phyloP scores from a whole-genome alignment of 2,329 filamentous ascomycete species.

The Colletotrichum orchidophilum region DNA sequence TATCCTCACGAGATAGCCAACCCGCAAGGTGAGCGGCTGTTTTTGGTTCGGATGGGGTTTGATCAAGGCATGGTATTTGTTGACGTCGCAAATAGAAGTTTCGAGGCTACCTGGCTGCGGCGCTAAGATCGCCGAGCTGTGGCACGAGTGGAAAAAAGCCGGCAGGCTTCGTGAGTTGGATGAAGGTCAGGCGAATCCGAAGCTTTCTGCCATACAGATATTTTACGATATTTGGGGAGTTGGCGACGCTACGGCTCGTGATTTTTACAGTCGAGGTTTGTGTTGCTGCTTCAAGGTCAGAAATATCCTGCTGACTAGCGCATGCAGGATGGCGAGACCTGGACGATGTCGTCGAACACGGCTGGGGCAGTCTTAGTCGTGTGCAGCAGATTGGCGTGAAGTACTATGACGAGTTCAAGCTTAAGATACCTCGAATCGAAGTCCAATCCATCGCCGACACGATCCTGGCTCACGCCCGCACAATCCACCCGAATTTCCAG shows the following conservation, averaged over 20 bases:
- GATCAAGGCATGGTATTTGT: background rate
- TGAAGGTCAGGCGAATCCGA: slow-evolving; percentile 70
- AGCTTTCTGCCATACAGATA: slow-evolving; percentile 68
- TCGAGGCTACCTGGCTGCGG: slow-evolving; percentile 80
- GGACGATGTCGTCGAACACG: slow-evolving; percentile 85
- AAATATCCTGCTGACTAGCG: background rate
- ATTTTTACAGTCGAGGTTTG: slow-evolving; percentile 76
- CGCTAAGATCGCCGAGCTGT: slow-evolving; percentile 80
- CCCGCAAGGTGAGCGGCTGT: slow-evolving; percentile 49
- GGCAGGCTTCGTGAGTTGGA: slow-evolving; percentile 71
- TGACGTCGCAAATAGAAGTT: slow-evolving; percentile 50
- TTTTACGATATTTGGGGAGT: slow-evolving; percentile 97
- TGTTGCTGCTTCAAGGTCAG: background rate
- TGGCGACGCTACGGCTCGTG: slow-evolving; percentile 79
- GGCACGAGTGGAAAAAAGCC: slow-evolving; percentile 74
- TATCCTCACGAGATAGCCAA: slow-evolving; percentile 69
- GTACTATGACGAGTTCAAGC: slow-evolving; percentile 86
- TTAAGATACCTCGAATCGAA: slow-evolving; percentile 76
- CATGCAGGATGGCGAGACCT: slow-evolving; percentile 77
- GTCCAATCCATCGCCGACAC: slow-evolving; percentile 73
- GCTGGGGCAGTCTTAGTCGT: slow-evolving; percentile 78
- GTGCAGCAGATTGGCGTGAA: slow-evolving; percentile 95
- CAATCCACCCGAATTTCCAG: slow-evolving; percentile 64
- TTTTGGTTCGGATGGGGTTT: background rate
- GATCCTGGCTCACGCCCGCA: slow-evolving; percentile 74